Evolutionary conservation across 2,329 filamentous ascomycete genomes (phyloP).

Genomic region (Ambrosiella beaveri): DNA sequence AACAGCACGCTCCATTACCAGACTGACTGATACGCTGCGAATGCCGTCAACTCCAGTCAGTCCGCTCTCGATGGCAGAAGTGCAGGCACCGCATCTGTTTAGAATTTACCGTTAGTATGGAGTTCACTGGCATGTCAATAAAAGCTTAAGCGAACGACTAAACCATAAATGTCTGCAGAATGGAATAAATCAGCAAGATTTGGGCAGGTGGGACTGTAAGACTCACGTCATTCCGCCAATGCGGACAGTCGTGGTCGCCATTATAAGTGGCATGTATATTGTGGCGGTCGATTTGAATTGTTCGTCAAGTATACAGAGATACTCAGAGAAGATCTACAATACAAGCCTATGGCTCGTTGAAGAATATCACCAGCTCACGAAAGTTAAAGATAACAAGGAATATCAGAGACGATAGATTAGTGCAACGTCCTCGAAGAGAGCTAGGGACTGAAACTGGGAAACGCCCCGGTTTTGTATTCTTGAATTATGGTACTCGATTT

Average conservation of each 20-base stretch:
- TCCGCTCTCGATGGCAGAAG: conserved; percentile 82
- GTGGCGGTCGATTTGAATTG: not conserved
- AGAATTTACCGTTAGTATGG: not conserved
- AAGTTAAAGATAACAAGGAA: conserved; percentile 1
- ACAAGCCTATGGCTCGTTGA: not conserved
- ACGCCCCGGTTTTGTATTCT: not conserved
- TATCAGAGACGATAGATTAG: not conserved
- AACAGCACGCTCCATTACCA: conserved; percentile 93
- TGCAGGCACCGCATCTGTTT: conserved; percentile 64
- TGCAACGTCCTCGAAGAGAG: not conserved
- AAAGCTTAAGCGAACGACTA: not conserved
- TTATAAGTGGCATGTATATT: conserved; percentile 29
- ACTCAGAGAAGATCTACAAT: not conserved
- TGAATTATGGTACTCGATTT: not conserved
- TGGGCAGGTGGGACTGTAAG: not conserved
- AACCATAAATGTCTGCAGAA: not conserved
- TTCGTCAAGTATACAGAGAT: not conserved
- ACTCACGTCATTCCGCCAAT: conserved; percentile 74
- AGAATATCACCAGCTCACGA: not conserved
- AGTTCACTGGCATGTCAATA: not conserved
- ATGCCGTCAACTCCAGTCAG: conserved; percentile 71
- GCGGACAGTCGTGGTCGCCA: conserved; percentile 80
- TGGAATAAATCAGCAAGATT: not conserved
- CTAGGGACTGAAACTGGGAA: not conserved
- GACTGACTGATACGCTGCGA: conserved; percentile 72